A percentile compares a stretch with the other conserved stretches of the same genome.
Evolutionary conservation across 2,329 filamentous ascomycete genomes (phyloP).

Genomic region (Aureobasidium sp.): DNA sequence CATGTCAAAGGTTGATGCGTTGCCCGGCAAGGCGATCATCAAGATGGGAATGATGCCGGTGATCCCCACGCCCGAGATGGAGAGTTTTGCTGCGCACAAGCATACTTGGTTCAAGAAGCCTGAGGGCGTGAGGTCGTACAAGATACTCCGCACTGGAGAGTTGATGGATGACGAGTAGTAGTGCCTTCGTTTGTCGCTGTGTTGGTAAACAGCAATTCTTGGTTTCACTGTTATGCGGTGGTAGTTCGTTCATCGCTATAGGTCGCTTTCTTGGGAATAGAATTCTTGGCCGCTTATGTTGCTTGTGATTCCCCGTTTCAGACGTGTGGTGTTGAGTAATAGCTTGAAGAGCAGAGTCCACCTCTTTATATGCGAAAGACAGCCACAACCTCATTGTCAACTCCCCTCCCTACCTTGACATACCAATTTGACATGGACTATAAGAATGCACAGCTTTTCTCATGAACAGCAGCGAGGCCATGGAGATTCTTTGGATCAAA

Average conservation of each 20-base stretch:
- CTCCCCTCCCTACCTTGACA: too few species aligned
- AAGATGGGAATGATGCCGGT: constrained; percentile 47
- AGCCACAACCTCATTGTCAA: too few species aligned
- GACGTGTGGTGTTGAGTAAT: not conserved
- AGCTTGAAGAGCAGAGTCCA: not conserved
- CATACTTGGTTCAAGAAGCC: constrained; percentile 40
- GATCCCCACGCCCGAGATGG: constrained; percentile 41
- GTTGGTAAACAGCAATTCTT: not conserved
- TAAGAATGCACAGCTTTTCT: too few species aligned
- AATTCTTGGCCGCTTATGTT: too few species aligned
- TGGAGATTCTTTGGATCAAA: too few species aligned
- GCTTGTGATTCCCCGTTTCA: not conserved
- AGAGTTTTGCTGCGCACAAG: constrained; percentile 38
- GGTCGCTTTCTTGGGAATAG: too few species aligned
- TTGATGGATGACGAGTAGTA: constrained; percentile 3
- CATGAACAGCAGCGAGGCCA: too few species aligned
- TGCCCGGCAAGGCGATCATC: constrained; percentile 38
- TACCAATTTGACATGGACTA: too few species aligned
- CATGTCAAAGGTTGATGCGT: constrained; percentile 29
- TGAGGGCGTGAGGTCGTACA: constrained; percentile 33
- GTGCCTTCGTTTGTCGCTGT: too few species aligned
- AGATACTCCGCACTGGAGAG: constrained; percentile 23
- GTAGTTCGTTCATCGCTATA: too few species aligned
- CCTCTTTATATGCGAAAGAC: too few species aligned
- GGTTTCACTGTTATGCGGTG: too few species aligned